phyloP scores from a whole-genome alignment of 164 flowering plant genomes.

The Houttuynia cordata region DNA sequence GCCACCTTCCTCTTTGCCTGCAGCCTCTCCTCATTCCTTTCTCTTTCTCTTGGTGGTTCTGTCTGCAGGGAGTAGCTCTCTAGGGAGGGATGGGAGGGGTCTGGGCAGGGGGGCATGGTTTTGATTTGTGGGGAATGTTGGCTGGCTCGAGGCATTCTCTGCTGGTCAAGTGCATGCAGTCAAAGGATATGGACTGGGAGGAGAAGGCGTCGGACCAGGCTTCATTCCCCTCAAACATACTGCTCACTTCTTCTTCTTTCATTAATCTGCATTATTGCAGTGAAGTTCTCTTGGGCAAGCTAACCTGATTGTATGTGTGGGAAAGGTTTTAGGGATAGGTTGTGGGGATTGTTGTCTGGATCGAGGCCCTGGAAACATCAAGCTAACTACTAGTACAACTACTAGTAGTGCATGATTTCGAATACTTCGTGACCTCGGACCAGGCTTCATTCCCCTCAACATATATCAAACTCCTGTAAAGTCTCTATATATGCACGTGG shows the following conservation, averaged over 20 bases:
- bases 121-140: conserved; percentile 13
- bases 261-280: too few species aligned
- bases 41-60: background rate
- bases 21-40: conserved; percentile 3
- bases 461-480: background rate
- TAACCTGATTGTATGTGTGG: too few species aligned
- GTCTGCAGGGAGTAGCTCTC: background rate
- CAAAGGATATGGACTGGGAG: background rate
- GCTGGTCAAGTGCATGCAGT: background rate
- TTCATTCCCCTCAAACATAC: conserved; percentile 61
- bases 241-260: background rate
- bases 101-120: too few species aligned
- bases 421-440: conserved; percentile 29
- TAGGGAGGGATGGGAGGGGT: background rate
- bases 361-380: conserved; percentile 3
- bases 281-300: too few species aligned
- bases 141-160: conserved; percentile 12
- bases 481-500: too few species aligned
- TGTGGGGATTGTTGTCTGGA: conserved; percentile 14
- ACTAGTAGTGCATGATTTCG: too few species aligned
- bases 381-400: too few species aligned
- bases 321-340: background rate
- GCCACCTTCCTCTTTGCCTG: too few species aligned
- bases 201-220: conserved; percentile 69
- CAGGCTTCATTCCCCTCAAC: conserved; percentile 37